Evolutionary conservation across 768 basidiomycete genomes (phyloP).

Genomic region (Obba rivulosa): DNA sequence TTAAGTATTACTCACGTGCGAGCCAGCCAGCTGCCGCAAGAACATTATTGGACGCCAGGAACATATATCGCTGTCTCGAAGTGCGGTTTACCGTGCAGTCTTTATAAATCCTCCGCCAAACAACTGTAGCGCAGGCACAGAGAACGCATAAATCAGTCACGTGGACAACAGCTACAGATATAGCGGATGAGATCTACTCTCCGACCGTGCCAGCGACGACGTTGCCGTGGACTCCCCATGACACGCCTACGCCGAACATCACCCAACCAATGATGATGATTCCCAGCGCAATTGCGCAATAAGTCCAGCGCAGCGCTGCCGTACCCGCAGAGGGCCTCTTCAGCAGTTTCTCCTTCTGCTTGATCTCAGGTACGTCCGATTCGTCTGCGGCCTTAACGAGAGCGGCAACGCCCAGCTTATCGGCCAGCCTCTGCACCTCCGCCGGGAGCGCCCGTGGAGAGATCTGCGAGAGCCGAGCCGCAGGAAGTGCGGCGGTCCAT

Average conservation of each 20-base stretch:
- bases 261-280: slow-evolving; percentile 35
- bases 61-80: too few relatives aligned
- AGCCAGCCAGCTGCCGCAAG: too few relatives aligned
- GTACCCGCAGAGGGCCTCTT: slow-evolving; percentile 23
- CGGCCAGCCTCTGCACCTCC: slow-evolving; percentile 28
- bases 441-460: slow-evolving; percentile 22
- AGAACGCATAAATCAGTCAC: neutral
- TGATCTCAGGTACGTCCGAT: slow-evolving; percentile 14
- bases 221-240: slow-evolving; percentile 37
- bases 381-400: slow-evolving; percentile 14
- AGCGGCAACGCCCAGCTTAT: slow-evolving; percentile 7
- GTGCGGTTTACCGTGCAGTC: too few relatives aligned
- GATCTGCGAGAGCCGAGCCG: slow-evolving; percentile 34
- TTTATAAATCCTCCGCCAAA: too few relatives aligned
- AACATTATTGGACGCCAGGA: too few relatives aligned
- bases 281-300: slow-evolving; percentile 16
- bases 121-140: too few relatives aligned
- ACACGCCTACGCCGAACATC: slow-evolving; percentile 37
- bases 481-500: slow-evolving; percentile 27
- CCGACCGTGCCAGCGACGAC: slow-evolving; percentile 24
- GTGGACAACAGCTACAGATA: slow-evolving; percentile 43
- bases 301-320: slow-evolving; percentile 16
- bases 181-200: slow-evolving; percentile 44
- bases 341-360: slow-evolving; percentile 25
- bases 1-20: too few relatives aligned